Percentiles rank a stretch among this genome's conserved stretches.
Conservation (phyloP, 2,329 filamentous ascomycete genomes). For the Diplodia intermedia region DNA sequence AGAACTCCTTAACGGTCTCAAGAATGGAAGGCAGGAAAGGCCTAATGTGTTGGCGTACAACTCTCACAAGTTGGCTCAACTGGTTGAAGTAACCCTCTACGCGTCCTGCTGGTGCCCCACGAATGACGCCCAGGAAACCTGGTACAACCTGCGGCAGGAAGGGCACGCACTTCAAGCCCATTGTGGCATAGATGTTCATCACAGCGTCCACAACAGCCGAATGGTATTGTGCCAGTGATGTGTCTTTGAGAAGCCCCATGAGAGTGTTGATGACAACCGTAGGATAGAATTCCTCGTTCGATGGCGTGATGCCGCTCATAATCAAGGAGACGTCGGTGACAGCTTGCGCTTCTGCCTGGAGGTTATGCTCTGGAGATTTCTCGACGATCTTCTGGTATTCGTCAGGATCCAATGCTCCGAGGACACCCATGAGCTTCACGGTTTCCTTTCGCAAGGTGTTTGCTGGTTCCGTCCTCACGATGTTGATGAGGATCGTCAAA, state of each 20-base stretch:
- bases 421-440: conserved; percentile 93
- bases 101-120: conserved; percentile 75
- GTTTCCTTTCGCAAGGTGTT: conserved; percentile 88
- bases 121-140: conserved; percentile 88
- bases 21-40: conserved; percentile 89
- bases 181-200: conserved; percentile 97
- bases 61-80: conserved; percentile 87
- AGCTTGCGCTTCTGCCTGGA: conserved; percentile 68
- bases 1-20: conserved; percentile 85
- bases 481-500: conserved; percentile 88
- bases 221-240: conserved; percentile 88
- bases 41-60: conserved; percentile 94
- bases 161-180: conserved; percentile 93
- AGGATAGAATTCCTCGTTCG: conserved; percentile 97
- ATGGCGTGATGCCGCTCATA: conserved; percentile 96
- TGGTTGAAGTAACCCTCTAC: conserved; percentile 98
- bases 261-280: conserved; percentile 97
- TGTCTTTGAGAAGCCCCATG: conserved; percentile 88
- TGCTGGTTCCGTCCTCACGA: conserved; percentile 90
- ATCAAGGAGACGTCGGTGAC: conserved; percentile 95
- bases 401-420: conserved; percentile 94
- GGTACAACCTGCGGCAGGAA: conserved; percentile 95
- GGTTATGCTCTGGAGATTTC: conserved; percentile 80
- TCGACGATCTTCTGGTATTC: conserved; percentile 96
- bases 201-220: conserved; percentile 95